Percentiles rank a stretch among this genome's conserved stretches.
These are phyloP conservation scores for Neurospora sp. DNA, from an alignment of 495 filamentous ascomycete genomes.

Conservation along the genomic window DNA sequence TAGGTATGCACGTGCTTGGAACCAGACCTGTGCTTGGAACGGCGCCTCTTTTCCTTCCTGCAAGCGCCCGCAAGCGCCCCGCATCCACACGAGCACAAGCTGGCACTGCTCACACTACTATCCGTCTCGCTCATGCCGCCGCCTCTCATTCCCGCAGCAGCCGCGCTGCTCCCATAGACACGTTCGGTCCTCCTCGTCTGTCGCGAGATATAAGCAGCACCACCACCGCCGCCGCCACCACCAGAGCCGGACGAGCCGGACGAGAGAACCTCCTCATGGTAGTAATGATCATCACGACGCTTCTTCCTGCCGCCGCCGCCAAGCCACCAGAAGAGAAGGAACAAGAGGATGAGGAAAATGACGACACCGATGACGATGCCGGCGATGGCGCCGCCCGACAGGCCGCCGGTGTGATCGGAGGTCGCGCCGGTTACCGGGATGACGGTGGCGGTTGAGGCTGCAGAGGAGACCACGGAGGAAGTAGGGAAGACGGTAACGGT, in stretches of 20 bases:
- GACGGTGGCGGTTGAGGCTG: neutral
- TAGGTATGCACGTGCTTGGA: neutral
- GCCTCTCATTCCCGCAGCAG: neutral
- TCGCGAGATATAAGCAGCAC: neutral
- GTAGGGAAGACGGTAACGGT: neutral
- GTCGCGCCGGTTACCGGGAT: neutral
- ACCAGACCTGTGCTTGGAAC: neutral
- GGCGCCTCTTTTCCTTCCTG: neutral
- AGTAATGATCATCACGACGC: neutral
- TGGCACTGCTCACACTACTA: neutral
- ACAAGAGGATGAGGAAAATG: neutral
- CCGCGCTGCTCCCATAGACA: neutral
- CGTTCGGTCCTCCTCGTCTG: neutral
- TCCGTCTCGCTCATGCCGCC: neutral
- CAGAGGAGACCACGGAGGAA: neutral
- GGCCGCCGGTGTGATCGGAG: neutral
- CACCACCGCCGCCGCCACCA: neutral
- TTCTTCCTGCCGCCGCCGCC: neutral
- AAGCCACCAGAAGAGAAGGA: neutral
- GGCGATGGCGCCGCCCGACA: neutral
- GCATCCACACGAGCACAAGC: neutral
- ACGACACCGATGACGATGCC: neutral
- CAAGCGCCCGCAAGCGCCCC: neutral
- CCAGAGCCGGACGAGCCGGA: neutral
- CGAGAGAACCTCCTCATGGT: neutral